Base-by-base conservation (phyloP, 73 alveolate species). In the Paramecium tetraurelia region DNA sequence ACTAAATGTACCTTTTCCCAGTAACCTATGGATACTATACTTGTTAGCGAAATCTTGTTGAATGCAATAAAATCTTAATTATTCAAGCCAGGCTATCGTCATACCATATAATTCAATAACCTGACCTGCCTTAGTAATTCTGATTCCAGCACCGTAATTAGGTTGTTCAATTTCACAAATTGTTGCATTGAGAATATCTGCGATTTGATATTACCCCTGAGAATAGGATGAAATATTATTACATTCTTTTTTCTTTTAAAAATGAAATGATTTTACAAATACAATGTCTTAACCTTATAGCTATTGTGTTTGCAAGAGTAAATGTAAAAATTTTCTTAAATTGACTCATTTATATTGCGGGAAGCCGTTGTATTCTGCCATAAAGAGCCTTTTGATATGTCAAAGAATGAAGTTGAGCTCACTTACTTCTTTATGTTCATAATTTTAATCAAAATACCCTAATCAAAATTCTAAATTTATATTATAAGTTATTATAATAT, bases 1-100 rank as follows among this genome's bases (percentile, higher is more conserved):
- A 5, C 86, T 89, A 68, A 86, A 86, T 41, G 71, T 86, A 21
- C 93, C 93, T 69, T 86, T 86, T 21, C 93, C 93, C 35, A 86
- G 29, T 8, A 86, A 43, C 89, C n/a, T 86, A 5, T 38, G 16
- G 21, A 77, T 63, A 24, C 84, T 68, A 27, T 86, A 68, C 18
- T 86, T 58, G 31, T 22, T 40, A n/a, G 59, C 29, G 41, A 86
- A 86, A 40, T 72, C 53, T 22, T 75, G 68, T 41, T 63, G 85
- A 20, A 86, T 63, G 11, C 93, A 27, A 63, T 11, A 63, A 27
- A 63, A 63, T 24, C 24, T 63, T 14, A 63, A 63, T 20, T 63
- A 27, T 63, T 63, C 29, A 63, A 63, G 84, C 84, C 44, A 63
- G 16, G 11, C 9, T 63, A 33, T 63, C 4, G 84, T 63, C 44